phyloP scores from a whole-genome alignment of 176 grass and related monocot species.

The Echinochloa phyllopogon region DNA sequence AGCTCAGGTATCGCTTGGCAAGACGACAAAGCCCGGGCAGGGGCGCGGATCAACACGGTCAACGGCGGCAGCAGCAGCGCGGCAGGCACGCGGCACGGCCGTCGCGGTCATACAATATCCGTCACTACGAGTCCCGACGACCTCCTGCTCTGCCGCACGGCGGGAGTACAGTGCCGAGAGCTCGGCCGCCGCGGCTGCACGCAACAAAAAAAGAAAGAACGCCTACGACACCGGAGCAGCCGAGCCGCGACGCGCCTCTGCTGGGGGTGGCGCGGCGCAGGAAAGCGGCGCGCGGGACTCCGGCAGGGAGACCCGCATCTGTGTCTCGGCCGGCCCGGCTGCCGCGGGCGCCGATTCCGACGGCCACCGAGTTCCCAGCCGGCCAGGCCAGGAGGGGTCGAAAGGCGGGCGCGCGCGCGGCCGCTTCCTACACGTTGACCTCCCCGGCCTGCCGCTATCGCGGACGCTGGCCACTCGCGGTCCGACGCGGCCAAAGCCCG shows the following conservation, averaged over 20 bases:
- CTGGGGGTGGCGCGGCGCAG: background rate
- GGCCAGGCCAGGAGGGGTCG: background rate
- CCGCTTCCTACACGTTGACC: background rate
- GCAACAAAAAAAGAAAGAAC: slow-evolving; percentile 12
- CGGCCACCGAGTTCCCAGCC: no score
- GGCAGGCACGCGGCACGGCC: slow-evolving; percentile 1
- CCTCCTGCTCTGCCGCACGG: background rate
- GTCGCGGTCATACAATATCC: slow-evolving; percentile 25
- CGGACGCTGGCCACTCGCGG: slow-evolving; percentile 3
- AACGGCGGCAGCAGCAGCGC: slow-evolving; percentile 25
- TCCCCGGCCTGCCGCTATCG: slow-evolving; percentile 30
- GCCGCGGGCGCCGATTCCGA: no score
- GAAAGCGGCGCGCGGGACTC: slow-evolving; percentile 49
- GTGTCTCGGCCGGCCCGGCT: slow-evolving; percentile 49
- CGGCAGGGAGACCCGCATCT: slow-evolving; percentile 59
- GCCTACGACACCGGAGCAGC: background rate
- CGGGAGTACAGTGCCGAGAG: background rate
- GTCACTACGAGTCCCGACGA: background rate
- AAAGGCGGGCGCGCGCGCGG: slow-evolving; percentile 7
- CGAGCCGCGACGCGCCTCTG: no score
- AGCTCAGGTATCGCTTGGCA: slow-evolving; percentile 4
- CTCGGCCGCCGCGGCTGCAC: background rate
- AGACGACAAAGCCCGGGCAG: slow-evolving; percentile 26
- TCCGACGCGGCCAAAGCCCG: slow-evolving; percentile 19
- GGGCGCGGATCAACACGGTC: background rate